Base-by-base conservation (phyloP, 2,329 filamentous ascomycete species). In the Fusarium solani-melongenae region DNA sequence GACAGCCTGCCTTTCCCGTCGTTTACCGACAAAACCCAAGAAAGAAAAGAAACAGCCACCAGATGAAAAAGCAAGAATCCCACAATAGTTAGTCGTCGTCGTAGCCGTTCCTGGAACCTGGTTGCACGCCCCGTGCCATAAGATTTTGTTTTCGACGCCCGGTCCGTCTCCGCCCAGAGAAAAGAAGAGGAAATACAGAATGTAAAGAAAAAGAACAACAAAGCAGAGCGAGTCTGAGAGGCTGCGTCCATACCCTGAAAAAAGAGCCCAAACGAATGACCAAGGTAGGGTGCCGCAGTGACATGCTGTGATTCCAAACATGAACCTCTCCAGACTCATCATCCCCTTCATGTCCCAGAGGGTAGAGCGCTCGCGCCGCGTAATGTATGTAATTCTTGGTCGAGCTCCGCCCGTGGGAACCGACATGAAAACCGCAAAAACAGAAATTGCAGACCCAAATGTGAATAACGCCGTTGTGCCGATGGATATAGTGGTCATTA, bases 401-500 rank as follows among this genome's bases (percentile, higher is more conserved):
- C 46, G 34, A 60, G 57, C 58, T 63, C 63, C 62, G n/a, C 53
- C 58, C 38, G 38, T 65, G 24, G 66, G 63, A 70, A 66, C 67
- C 33, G 64, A 69, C 59, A 61, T 73, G 56, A 74, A 75, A 66
- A 69, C 72, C 64, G 62, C 63, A 71, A 76, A 31, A 76, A 72
- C 72, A 75, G 57, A 71, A 76, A 68, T 71, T 64, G 68, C 68
- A 76, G 56, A 66, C 63, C 72, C 75, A 76, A 74, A 71, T 72
- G 65, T 76, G 71, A 69, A 70, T 75, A 77, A 78, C 76, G 76
- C 76, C 77, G 74, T 66, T 78, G 59, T 78, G 74, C 73, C 73
- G 74, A 75, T 78, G 77, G 73, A 78, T 77, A 77, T 78, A 72
- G 65, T 77, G 72, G 66, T 78, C 77, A 76, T 78, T 69, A 78